A percentile compares a stretch with the other conserved stretches of the same genome.
Conservation (phyloP, 2,329 filamentous ascomycete species). For the Aspergillus jensenii region DNA sequence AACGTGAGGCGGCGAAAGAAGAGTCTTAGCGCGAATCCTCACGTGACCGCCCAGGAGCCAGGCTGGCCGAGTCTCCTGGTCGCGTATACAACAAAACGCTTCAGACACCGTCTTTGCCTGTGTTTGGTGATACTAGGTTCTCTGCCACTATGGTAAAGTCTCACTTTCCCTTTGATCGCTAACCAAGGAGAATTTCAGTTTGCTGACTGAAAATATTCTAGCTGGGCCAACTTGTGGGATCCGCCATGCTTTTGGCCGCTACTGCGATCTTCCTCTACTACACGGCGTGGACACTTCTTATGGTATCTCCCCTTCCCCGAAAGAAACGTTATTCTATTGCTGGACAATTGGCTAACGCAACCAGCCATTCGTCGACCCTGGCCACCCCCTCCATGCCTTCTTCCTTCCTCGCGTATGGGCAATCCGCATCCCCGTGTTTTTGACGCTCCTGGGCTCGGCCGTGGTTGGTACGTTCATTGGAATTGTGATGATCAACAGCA, state of each 20-base stretch:
- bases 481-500: slow-evolving; percentile 98
- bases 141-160: slow-evolving; percentile 29
- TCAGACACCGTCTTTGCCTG: not conserved
- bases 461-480: slow-evolving; percentile 95
- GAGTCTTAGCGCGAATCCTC: slow-evolving; percentile 20
- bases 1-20: slow-evolving; percentile 22
- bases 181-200: not conserved
- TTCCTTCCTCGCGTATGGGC: slow-evolving; percentile 98
- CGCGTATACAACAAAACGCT: slow-evolving; percentile 6
- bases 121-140: not conserved
- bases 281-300: slow-evolving; percentile 94
- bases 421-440: slow-evolving; percentile 95
- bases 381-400: slow-evolving; percentile 88
- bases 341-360: slow-evolving; percentile 4
- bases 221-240: slow-evolving; percentile 85
- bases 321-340: not conserved
- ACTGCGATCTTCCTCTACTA: slow-evolving; percentile 84
- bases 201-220: slow-evolving; percentile 39
- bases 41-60: slow-evolving; percentile 22
- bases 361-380: slow-evolving; percentile 94
- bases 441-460: slow-evolving; percentile 85
- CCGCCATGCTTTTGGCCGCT: slow-evolving; percentile 73
- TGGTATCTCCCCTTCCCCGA: slow-evolving; percentile 59
- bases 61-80: slow-evolving; percentile 14
- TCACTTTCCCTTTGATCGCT: not conserved